Evolutionary conservation across 306 rosid species (phyloP).

Genomic region (Rosa chinensis): DNA sequence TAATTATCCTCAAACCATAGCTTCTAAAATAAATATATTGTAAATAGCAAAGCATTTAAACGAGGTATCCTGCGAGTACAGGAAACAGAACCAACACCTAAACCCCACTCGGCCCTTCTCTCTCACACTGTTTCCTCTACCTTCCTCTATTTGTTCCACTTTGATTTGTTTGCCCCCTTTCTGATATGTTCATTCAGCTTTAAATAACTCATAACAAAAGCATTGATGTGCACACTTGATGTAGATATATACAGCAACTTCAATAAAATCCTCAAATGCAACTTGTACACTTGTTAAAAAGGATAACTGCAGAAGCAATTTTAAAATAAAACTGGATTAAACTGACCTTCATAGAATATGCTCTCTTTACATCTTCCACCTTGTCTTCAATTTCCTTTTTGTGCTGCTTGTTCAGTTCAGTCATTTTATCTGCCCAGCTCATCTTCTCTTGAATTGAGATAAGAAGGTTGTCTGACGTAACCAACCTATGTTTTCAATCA

Average conservation of each 20-base stretch:
- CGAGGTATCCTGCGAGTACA: background rate
- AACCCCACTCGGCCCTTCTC: background rate
- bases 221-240: background rate
- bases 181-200: background rate
- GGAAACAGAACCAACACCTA: background rate
- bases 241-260: background rate
- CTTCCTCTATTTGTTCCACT: background rate
- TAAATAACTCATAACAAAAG: background rate
- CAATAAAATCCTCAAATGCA: background rate
- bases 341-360: constrained; percentile 85
- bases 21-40: background rate
- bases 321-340: constrained; percentile 42
- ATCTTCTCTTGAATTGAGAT: constrained; percentile 91
- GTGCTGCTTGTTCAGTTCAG: constrained; percentile 81
- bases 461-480: constrained; percentile 77
- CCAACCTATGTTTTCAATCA: constrained; percentile 59
- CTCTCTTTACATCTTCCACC: constrained; percentile 87
- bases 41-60: background rate
- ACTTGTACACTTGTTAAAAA: background rate
- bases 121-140: background rate
- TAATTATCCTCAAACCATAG: background rate
- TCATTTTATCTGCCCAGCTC: constrained; percentile 90
- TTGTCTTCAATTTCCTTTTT: constrained; percentile 81
- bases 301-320: background rate
- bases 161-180: background rate